A percentile compares a stretch with the other conserved stretches of the same genome.
phyloP scores from a whole-genome alignment of 2,329 filamentous ascomycete genomes.

The Fusarium verticillioides region DNA sequence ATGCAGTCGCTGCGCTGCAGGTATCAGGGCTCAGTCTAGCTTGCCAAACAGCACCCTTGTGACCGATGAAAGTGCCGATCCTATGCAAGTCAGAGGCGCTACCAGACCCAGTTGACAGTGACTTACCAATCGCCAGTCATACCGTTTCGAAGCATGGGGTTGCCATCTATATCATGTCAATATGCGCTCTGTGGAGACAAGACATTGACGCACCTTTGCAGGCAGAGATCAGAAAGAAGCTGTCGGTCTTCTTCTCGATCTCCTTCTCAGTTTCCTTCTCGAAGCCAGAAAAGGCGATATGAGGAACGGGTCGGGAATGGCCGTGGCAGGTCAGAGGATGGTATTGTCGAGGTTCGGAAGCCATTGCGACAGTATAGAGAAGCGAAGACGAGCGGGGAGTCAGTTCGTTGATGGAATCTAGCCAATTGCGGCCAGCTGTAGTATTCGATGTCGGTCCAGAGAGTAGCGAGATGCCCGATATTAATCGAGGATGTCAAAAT shows the following conservation, averaged over 20 bases:
- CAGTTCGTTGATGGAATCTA: background rate
- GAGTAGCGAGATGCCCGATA: background rate
- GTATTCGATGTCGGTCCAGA: constrained; percentile 9
- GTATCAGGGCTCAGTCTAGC: constrained; percentile 90
- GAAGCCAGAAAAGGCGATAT: constrained; percentile 89
- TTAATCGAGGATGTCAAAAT: constrained; percentile 6
- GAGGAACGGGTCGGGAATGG: constrained; percentile 90
- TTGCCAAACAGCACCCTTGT: constrained; percentile 99
- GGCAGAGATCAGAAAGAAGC: constrained; percentile 92
- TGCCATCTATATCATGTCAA: constrained; percentile 75
- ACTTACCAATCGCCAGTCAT: constrained; percentile 90
- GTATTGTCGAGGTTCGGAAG: constrained; percentile 64
- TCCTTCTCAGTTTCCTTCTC: constrained; percentile 79
- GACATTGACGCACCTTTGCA: constrained; percentile 75
- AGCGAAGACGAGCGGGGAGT: constrained; percentile 1
- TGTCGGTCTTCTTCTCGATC: constrained; percentile 71
- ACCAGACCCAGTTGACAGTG: background rate
- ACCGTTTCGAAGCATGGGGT: constrained; percentile 97
- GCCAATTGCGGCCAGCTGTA: constrained; percentile 5
- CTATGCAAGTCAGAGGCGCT: constrained; percentile 57
- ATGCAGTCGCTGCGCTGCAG: constrained; percentile 88
- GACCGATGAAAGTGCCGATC: constrained; percentile 97
- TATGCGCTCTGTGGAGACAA: constrained; percentile 17
- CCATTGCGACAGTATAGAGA: constrained; percentile 44
- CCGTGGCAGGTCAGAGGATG: constrained; percentile 95